Evolutionary conservation across 495 filamentous ascomycete species (phyloP).

Genomic region (Lepidopterella palustris): DNA sequence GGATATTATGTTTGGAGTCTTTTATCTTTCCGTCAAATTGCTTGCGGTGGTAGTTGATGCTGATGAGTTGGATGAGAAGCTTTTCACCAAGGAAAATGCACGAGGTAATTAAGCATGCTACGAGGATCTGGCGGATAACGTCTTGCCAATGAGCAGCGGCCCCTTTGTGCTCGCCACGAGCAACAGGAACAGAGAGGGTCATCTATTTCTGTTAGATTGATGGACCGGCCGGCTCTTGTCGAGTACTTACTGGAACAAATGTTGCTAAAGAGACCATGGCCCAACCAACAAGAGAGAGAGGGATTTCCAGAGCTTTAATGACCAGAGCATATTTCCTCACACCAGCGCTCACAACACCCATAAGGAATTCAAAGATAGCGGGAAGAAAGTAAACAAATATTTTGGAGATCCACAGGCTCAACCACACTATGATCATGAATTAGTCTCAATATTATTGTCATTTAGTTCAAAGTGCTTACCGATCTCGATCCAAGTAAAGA

Average conservation of each 20-base stretch:
- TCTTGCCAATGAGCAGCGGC: slow-evolving; percentile 44
- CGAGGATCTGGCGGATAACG: slow-evolving; percentile 65
- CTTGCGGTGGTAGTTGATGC: slow-evolving; percentile 88
- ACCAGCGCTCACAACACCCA: slow-evolving; percentile 83
- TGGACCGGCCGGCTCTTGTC: background rate
- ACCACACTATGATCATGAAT: slow-evolving; percentile 52
- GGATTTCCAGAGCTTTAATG: slow-evolving; percentile 70
- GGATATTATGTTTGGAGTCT: slow-evolving; percentile 76
- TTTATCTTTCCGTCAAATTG: slow-evolving; percentile 86
- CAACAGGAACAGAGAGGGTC: slow-evolving; percentile 11
- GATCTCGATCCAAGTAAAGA: slow-evolving; percentile 89
- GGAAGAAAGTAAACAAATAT: slow-evolving; percentile 74
- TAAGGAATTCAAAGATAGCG: slow-evolving; percentile 73
- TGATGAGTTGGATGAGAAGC: slow-evolving; percentile 81
- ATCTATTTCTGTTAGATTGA: background rate
- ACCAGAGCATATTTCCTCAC: slow-evolving; percentile 89
- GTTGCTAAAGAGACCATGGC: slow-evolving; percentile 69
- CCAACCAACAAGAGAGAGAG: slow-evolving; percentile 85
- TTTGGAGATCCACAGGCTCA: slow-evolving; percentile 82
- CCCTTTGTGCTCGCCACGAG: slow-evolving; percentile 11
- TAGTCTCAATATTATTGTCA: background rate
- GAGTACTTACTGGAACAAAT: slow-evolving; percentile 53
- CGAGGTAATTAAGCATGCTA: slow-evolving; percentile 68
- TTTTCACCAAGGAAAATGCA: slow-evolving; percentile 77
- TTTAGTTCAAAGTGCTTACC: slow-evolving; percentile 22